A percentile compares a stretch with the other conserved stretches of the same genome.
Conservation (phyloP, 1,284 basidiomycete species). For the Cyathus pygmaeus region DNA sequence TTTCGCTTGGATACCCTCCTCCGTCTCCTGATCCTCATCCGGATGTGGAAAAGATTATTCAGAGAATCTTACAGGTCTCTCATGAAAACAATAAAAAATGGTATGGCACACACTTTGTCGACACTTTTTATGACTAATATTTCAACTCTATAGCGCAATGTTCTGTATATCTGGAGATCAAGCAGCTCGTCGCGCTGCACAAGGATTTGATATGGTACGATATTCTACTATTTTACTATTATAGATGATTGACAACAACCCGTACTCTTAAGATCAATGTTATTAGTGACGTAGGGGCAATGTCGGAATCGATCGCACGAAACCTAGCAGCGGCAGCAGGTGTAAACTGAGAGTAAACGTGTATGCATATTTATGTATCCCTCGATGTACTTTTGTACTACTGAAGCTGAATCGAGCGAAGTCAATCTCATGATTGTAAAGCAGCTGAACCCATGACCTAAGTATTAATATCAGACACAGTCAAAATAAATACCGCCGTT, state of each 20-base stretch:
- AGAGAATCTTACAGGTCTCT: slow-evolving; percentile 61
- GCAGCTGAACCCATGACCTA: too few species aligned
- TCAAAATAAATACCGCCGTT: too few species aligned
- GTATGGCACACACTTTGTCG: slow-evolving; percentile 43
- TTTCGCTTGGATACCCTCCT: slow-evolving; percentile 64
- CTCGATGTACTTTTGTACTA: background rate
- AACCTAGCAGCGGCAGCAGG: slow-evolving; percentile 18
- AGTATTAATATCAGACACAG: too few species aligned
- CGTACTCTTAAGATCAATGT: slow-evolving; percentile 64
- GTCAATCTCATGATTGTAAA: too few species aligned
- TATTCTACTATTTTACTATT: background rate
- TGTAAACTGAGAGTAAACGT: background rate
- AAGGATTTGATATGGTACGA: slow-evolving; percentile 70
- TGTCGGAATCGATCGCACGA: slow-evolving; percentile 51
- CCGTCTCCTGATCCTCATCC: slow-evolving; percentile 72
- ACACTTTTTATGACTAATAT: background rate
- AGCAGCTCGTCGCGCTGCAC: slow-evolving; percentile 55
- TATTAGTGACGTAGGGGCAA: slow-evolving; percentile 55
- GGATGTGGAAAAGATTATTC: slow-evolving; percentile 69
- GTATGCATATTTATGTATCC: background rate
- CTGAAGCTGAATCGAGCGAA: too few species aligned
- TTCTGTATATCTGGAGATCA: slow-evolving; percentile 61
- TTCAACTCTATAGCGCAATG: slow-evolving; percentile 46
- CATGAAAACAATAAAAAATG: slow-evolving; percentile 74
- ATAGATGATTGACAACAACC: background rate